Conservation (phyloP, 495 filamentous ascomycete genomes). For the Annulohypoxylon nitens region DNA sequence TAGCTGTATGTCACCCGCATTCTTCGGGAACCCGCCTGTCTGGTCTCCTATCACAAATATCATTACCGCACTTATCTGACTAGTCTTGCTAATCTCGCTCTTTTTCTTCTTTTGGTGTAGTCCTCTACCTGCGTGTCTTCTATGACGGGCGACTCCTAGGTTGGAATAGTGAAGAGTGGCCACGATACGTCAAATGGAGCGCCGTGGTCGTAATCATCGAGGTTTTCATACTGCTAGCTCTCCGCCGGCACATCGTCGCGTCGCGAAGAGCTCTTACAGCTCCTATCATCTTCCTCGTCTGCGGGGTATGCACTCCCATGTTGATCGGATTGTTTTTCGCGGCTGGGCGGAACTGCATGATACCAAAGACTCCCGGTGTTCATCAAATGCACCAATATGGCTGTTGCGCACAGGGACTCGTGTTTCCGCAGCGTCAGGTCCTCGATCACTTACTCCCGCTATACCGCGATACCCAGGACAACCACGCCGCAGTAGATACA, state of each 20-base stretch:
- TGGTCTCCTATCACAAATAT: background rate
- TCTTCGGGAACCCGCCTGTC: background rate
- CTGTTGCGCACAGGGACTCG: slow-evolving; percentile 60
- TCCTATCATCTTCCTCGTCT: slow-evolving; percentile 38
- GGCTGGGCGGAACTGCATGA: slow-evolving; percentile 52
- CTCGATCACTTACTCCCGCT: slow-evolving; percentile 60
- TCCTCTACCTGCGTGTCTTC: slow-evolving; percentile 68
- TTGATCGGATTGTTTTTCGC: slow-evolving; percentile 55
- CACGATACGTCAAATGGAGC: slow-evolving; percentile 55
- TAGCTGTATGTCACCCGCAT: slow-evolving; percentile 45
- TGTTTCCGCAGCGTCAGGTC: slow-evolving; percentile 53
- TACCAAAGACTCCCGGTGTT: slow-evolving; percentile 38
- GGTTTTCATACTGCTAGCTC: slow-evolving; percentile 13
- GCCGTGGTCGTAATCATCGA: slow-evolving; percentile 42
- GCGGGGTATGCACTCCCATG: slow-evolving; percentile 44
- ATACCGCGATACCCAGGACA: slow-evolving; percentile 51
- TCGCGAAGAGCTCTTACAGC: slow-evolving; percentile 24
- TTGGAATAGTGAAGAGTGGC: slow-evolving; percentile 69
- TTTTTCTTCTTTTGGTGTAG: slow-evolving; percentile 23
- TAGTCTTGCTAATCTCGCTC: background rate
- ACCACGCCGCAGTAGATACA: slow-evolving; percentile 56
- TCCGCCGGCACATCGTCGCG: slow-evolving; percentile 22
- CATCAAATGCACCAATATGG: slow-evolving; percentile 63
- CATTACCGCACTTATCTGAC: background rate
- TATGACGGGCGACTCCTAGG: slow-evolving; percentile 67